Base-by-base conservation (phyloP, 2,329 filamentous ascomycete species). In the Penicillium occitanis region DNA sequence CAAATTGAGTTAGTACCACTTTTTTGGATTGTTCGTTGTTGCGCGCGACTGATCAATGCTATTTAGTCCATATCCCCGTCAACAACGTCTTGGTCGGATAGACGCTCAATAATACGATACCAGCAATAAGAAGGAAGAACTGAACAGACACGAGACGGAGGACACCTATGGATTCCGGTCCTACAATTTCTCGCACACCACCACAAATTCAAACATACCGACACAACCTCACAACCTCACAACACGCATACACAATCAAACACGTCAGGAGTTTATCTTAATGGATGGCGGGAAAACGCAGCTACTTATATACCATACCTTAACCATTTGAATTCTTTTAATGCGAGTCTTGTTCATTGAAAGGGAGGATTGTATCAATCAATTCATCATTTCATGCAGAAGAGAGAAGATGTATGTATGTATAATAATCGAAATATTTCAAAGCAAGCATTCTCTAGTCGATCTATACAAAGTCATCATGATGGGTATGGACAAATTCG, bases 1-100 rank as follows among this genome's bases (percentile, higher is more conserved):
- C 70, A 87, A 87, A 79, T 76, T 87, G 76, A 86, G 85, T 86
- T 73, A 69, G 83, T 78, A 28, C 19, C 53, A 28, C 28, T 55
- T 33, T 53, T 48, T 5, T 25, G 13, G 13, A 33, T 51, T 44
- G n/a, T 25, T n/a, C 25, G 30, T 25, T 22, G n/a, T 14, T 55
- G 30, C 11, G 33, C 19, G 11, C 17, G 28, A 19, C 59, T 66
- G 48, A 62, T 19, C 28, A 11, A 42, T 37, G 35, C 46, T 67
- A n/a, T 5, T 17, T 13, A 83, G 81, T 83, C 73, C 81, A 83
- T 69, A 83, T 83, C 63, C 81, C 81, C 19, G 81, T 83, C 61
- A 83, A 83, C 77, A 82, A 83, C 68, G 80, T 83, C 42, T 76
- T 83, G 61, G 81, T 83, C 69, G 81, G 81, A 71, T 81, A 79